phyloP scores from a whole-genome alignment of 257 asterid genomes.

The Fraxinus cuspidata region DNA sequence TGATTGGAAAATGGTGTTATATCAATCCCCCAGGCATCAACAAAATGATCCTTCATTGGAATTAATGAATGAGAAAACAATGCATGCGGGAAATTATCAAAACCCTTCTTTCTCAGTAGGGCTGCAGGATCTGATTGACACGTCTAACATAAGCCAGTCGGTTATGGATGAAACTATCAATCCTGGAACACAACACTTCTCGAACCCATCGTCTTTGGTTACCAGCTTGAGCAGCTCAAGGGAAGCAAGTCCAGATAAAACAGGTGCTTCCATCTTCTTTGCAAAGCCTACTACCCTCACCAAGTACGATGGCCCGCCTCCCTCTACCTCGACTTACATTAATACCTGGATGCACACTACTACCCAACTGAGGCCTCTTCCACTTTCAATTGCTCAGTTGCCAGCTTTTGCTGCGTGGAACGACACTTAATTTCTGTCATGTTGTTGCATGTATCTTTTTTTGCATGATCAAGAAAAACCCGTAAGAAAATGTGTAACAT shows the following conservation, averaged over 20 bases:
- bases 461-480: conserved; percentile 33
- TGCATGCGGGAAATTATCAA: conserved; percentile 15
- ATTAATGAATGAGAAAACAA: conserved; percentile 16
- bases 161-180: conserved; percentile 24
- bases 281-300: conserved; percentile 9
- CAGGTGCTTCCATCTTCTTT: conserved; percentile 22
- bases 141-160: conserved; percentile 20
- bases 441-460: conserved; percentile 15
- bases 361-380: conserved; percentile 46
- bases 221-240: conserved; percentile 74
- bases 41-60: conserved; percentile 31
- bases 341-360: conserved; percentile 45
- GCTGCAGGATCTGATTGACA: conserved; percentile 45
- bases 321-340: conserved; percentile 26
- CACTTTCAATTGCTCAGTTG: conserved; percentile 57
- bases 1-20: conserved; percentile 48
- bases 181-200: conserved; percentile 33
- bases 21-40: conserved; percentile 22
- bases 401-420: conserved; percentile 81
- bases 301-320: neutral
- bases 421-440: conserved; percentile 33
- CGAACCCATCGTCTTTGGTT: conserved; percentile 59
- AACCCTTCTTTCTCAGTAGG: conserved; percentile 31
- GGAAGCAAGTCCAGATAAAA: conserved; percentile 78
- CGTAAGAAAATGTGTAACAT: conserved; percentile 2